Base-by-base conservation (phyloP, 2,329 filamentous ascomycete species). In the Albophoma yamanashiensis region DNA sequence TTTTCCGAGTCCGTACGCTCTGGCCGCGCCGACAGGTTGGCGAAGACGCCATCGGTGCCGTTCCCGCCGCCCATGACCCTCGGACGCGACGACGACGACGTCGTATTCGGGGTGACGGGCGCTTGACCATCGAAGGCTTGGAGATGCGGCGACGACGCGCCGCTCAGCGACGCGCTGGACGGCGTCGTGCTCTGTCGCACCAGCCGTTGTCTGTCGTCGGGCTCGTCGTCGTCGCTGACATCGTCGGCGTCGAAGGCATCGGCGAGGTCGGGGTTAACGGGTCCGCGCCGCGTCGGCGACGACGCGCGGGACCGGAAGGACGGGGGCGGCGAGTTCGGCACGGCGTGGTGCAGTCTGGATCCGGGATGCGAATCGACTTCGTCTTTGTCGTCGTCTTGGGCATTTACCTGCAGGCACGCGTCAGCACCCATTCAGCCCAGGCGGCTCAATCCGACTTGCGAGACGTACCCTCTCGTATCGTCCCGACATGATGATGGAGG, bases 11-110 rank as follows among this genome's bases (percentile, higher is more conserved):
- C 88, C 36, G 86, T 88, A 52, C 86, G 81, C 67, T 95, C 91
- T 0, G 93, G 93, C 71, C 96, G 93, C 17, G 94, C 94, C 65
- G 86, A 91, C 65, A 99, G 76, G 72, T 99, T 99, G 59, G 93
- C 94, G 76, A 96, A 99, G 34, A 99, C 94, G 62, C 94, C 94
- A 74, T 97, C 94, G 57, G 91, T 92, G 59, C 89, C 87, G n/a
- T 86, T 84, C 31, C 87, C 88, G 58, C 88, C 84, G 52, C 91
- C 89, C 62, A 91, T 85, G 2, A 89, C 81, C 60, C 64, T 62
- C 50, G 67, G 63, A 63, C 84, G 77, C 39, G 72, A 76, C n/a
- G 67, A 75, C 59, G 72, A 76, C 59, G 67, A 69, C 22, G 64
- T 57, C 27, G 64, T 62, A 47, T 61, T 64, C 56, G 62, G 50